A percentile compares a stretch with the other conserved stretches of the same genome.
Evolutionary conservation across 768 basidiomycete genomes (phyloP).

Genomic region (Russula foetens): DNA sequence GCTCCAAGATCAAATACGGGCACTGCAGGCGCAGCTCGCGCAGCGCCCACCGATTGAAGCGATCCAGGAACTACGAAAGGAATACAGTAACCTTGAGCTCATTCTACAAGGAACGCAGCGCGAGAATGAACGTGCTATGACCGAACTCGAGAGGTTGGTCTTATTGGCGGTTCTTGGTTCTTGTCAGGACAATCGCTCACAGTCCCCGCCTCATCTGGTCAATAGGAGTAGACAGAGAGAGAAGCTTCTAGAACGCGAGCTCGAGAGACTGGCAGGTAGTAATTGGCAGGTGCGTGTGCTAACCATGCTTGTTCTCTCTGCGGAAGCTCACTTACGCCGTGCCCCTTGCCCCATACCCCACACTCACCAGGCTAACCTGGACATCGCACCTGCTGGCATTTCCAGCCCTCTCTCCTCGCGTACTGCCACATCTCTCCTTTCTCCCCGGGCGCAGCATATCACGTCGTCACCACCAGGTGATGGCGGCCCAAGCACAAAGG

Average conservation of each 20-base stretch:
- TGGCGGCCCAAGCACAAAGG: background rate
- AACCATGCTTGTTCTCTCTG: background rate
- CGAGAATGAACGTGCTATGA: constrained; percentile 82
- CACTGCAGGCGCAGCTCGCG: constrained; percentile 56
- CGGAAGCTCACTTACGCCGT: background rate
- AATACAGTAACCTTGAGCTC: constrained; percentile 68
- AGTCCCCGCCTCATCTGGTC: background rate
- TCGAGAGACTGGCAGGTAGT: constrained; percentile 63
- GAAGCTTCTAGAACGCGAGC: constrained; percentile 66
- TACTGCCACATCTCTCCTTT: constrained; percentile 24
- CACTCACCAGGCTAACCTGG: constrained; percentile 27
- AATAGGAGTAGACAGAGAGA: constrained; percentile 53
- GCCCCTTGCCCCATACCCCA: constrained; percentile 25
- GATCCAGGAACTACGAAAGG: constrained; percentile 59
- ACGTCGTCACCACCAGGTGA: background rate
- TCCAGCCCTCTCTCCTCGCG: constrained; percentile 26
- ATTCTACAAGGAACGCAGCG: constrained; percentile 73
- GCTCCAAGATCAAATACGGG: constrained; percentile 55
- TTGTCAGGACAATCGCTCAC: background rate
- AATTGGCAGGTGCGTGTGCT: constrained; percentile 65
- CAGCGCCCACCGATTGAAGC: constrained; percentile 61
- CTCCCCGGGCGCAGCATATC: constrained; percentile 18
- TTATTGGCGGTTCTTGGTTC: background rate
- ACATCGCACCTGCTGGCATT: constrained; percentile 28
- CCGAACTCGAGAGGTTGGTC: constrained; percentile 62